Evolutionary conservation across 805 yeast species (phyloP), one percentile per base, ranked within the genome.

Genomic region (Kazachstania martiniae): DNA sequence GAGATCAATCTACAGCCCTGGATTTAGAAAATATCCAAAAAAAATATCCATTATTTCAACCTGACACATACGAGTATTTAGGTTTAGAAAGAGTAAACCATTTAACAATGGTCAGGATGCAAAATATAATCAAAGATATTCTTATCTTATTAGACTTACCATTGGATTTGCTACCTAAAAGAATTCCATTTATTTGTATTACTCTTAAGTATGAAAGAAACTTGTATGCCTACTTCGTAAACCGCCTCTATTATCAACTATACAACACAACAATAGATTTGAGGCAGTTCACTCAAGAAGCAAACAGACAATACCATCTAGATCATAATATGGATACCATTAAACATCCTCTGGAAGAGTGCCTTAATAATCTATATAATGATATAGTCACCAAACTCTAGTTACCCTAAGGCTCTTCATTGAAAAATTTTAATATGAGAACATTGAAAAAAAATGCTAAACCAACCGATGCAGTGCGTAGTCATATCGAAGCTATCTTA

Each of bases 51-150:
- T 32, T 24, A 6, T 21, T 33, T 14, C 17, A 32, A 1, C 21
- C 27, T n/a, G 35, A 25, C 5, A 23, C 18, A 4, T 19, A 18
- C 14, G 25, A 38, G 14, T 27, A 23, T 21, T 41, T 40, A 26
- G 32, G 30, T 4, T 28, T 61, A 3, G 40, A 42, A 3, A 27
- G 38, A n/a, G 47, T 62, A 13, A 62, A 60, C 28, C 27, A 29
- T 3, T 37, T 59, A 14, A 43, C 51, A 9, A 22, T 49, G 33
- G 41, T 51, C 3, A 49, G 53, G 15, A 48, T 60, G 12, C 63
- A 59, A 21, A 61, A 60, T 38, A 39, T 54, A 4, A 41, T 61
- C 18, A 61, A 61, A 37, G 52, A 59, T 38, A 35, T 61, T 7
- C 38, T 58, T 27, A 37, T 57, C 2, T 37, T 52, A 18, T 46